phyloP scores from a whole-genome alignment of 805 yeast genomes.

The Lipomyces starkeyi region DNA sequence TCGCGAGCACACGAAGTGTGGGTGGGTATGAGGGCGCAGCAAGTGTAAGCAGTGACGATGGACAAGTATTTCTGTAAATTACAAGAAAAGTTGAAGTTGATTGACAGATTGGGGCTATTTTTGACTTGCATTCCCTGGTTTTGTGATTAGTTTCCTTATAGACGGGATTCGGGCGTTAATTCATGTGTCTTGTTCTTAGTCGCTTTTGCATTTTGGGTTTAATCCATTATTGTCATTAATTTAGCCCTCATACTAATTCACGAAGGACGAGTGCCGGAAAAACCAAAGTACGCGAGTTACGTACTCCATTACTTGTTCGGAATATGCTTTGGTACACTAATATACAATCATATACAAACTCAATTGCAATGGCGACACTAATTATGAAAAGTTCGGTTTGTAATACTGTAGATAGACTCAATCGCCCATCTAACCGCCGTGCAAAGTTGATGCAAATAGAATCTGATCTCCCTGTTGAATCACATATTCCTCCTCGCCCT shows the following conservation, averaged over 20 bases:
- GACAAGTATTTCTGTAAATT: constrained; percentile 29
- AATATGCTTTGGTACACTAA: neutral
- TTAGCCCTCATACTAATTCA: neutral
- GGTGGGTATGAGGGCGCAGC: neutral
- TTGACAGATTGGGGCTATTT: neutral
- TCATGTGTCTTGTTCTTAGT: neutral
- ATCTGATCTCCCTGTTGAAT: constrained; percentile 76
- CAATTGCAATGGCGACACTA: too few species aligned
- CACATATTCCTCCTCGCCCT: constrained; percentile 83
- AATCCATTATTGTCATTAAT: neutral
- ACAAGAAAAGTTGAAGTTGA: neutral
- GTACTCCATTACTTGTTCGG: too few species aligned
- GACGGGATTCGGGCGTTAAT: neutral
- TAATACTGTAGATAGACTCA: neutral
- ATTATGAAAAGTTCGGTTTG: too few species aligned
- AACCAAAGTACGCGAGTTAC: too few species aligned
- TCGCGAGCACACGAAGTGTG: constrained; percentile 32
- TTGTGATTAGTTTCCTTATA: constrained; percentile 5
- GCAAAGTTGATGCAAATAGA: constrained; percentile 90
- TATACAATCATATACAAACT: neutral
- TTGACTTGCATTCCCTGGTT: constrained; percentile 2
- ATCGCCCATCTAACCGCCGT: constrained; percentile 76
- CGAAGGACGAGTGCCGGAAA: too few species aligned
- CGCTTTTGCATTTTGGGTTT: neutral
- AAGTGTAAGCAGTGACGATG: constrained; percentile 27